Evolutionary conservation across 2,329 filamentous ascomycete species (phyloP).

Genomic region (Chrysoporthe cubensis): DNA sequence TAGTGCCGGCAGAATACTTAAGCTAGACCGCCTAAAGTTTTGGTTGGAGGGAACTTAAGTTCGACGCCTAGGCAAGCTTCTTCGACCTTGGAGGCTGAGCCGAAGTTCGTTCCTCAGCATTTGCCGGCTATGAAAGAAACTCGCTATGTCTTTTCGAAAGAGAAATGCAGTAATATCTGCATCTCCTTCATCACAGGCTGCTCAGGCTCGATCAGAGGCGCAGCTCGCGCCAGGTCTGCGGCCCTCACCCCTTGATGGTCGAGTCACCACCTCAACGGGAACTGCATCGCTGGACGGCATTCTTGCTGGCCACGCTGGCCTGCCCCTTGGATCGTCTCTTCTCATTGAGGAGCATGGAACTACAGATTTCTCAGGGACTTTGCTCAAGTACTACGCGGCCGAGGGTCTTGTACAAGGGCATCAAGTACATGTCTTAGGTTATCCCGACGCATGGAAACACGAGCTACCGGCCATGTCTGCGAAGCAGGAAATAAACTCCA

Average conservation of each 20-base stretch:
- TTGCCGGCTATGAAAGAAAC: not conserved
- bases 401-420: conserved; percentile 94
- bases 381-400: conserved; percentile 87
- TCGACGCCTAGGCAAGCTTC: not conserved
- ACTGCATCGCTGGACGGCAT: conserved; percentile 83
- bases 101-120: not conserved
- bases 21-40: conserved; percentile 24
- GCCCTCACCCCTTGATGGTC: conserved; percentile 86
- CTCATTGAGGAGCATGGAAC: conserved; percentile 88
- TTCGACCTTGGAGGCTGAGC: not conserved
- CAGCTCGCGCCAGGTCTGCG: conserved; percentile 60
- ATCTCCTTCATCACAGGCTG: conserved; percentile 37
- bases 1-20: conserved; percentile 10
- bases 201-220: conserved; percentile 38
- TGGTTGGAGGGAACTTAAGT: conserved; percentile 21
- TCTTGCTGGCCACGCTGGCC: conserved; percentile 82
- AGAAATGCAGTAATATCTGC: conserved; percentile 57
- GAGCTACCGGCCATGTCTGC: conserved; percentile 77
- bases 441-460: conserved; percentile 78
- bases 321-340: conserved; percentile 79
- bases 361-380: conserved; percentile 86
- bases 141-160: conserved; percentile 61
- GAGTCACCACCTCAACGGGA: conserved; percentile 88
- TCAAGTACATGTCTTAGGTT: conserved; percentile 81
- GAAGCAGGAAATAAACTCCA: conserved; percentile 38